Evolutionary conservation across 805 yeast species (phyloP).

Genomic region (Kazachstania martiniae): DNA sequence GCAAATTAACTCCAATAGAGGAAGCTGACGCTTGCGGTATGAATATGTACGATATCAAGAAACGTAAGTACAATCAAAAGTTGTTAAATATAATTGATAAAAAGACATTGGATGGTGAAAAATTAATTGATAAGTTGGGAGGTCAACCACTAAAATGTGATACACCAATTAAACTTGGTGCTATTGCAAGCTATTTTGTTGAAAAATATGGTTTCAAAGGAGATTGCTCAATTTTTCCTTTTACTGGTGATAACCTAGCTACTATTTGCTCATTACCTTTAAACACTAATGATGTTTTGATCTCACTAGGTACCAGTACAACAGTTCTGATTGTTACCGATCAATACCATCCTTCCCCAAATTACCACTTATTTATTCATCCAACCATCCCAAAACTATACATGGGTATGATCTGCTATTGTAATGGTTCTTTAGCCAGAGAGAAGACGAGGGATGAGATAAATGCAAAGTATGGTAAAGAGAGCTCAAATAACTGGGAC

Average conservation of each 20-base stretch:
- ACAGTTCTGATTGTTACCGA: slow-evolving; percentile 77
- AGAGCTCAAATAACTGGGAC: slow-evolving; percentile 39
- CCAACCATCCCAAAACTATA: slow-evolving; percentile 67
- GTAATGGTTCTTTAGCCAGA: slow-evolving; percentile 83
- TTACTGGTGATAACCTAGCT: slow-evolving; percentile 88
- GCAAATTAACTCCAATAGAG: slow-evolving; percentile 54
- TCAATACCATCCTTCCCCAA: slow-evolving; percentile 63
- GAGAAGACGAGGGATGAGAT: slow-evolving; percentile 60
- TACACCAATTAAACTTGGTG: slow-evolving; percentile 33
- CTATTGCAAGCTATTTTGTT: slow-evolving; percentile 49
- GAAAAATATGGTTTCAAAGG: slow-evolving; percentile 50
- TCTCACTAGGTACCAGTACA: slow-evolving; percentile 87
- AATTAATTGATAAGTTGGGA: slow-evolving; percentile 27
- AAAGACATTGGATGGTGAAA: slow-evolving; percentile 10
- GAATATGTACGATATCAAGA: slow-evolving; percentile 70
- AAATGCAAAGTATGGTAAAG: slow-evolving; percentile 28
- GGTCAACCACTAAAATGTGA: slow-evolving; percentile 32
- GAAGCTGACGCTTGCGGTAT: slow-evolving; percentile 89
- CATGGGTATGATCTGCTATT: slow-evolving; percentile 94
- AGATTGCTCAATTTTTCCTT: slow-evolving; percentile 54
- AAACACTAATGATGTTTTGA: slow-evolving; percentile 60
- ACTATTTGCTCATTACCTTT: slow-evolving; percentile 78
- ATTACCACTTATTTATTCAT: slow-evolving; percentile 77
- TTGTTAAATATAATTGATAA: slow-evolving; percentile 34
- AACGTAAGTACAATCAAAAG: slow-evolving; percentile 43